Evolutionary conservation across 2,329 filamentous ascomycete species (phyloP).

Genomic region (Dryadomyces quercus-mongolicae): DNA sequence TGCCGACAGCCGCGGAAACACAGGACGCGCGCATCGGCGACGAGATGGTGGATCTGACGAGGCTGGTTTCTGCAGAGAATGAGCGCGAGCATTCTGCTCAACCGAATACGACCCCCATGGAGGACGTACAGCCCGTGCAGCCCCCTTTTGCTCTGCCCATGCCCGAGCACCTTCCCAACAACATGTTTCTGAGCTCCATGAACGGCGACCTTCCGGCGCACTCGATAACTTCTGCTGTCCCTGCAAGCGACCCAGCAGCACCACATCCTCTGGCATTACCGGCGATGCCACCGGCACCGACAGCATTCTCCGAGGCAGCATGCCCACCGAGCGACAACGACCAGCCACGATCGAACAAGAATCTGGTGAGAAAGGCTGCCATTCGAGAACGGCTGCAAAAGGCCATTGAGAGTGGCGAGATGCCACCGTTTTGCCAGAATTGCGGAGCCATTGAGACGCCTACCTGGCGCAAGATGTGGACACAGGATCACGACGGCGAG

Average conservation of each 20-base stretch:
- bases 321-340: slow-evolving; percentile 31
- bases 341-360: slow-evolving; percentile 44
- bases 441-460: slow-evolving; percentile 93
- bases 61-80: neutral
- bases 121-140: neutral
- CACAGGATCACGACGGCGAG: slow-evolving; percentile 58
- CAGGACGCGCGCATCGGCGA: neutral
- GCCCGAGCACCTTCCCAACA: neutral
- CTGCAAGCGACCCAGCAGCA: slow-evolving; percentile 34
- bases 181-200: slow-evolving; percentile 3
- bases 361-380: slow-evolving; percentile 49
- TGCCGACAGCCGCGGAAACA: neutral
- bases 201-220: neutral
- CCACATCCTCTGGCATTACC: slow-evolving; percentile 18
- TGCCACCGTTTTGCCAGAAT: slow-evolving; percentile 82
- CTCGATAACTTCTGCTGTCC: slow-evolving; percentile 9
- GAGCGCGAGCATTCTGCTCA: neutral
- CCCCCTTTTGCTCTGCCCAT: neutral
- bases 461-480: slow-evolving; percentile 89
- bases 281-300: slow-evolving; percentile 15
- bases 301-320: slow-evolving; percentile 24
- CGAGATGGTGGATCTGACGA: neutral
- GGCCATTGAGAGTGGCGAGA: slow-evolving; percentile 64
- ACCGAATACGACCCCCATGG: neutral
- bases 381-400: slow-evolving; percentile 47